Percentiles rank a stretch among this genome's conserved stretches.
Evolutionary conservation across 495 filamentous ascomycete species (phyloP).

Genomic region (Penicillium subrubescens): DNA sequence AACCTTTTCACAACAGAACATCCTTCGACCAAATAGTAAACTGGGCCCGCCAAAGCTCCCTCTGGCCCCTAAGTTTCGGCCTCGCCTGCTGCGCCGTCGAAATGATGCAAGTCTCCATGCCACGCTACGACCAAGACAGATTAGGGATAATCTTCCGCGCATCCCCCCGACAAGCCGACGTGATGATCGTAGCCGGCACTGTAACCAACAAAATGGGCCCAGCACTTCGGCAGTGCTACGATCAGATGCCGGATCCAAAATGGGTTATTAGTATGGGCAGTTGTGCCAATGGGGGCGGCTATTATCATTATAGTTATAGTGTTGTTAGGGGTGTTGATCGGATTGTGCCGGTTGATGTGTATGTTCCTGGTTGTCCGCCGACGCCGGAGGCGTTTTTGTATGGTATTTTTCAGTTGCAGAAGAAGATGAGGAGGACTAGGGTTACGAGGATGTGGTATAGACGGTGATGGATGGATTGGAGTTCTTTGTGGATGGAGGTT

Average conservation of each 20-base stretch:
- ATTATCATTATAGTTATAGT: conserved; percentile 91
- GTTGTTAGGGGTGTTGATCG: conserved; percentile 86
- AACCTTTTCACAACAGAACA: neutral
- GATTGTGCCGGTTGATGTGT: conserved; percentile 89
- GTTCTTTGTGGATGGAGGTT: no score
- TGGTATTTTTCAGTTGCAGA: conserved; percentile 1
- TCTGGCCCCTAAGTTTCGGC: neutral
- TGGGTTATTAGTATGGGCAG: conserved; percentile 64
- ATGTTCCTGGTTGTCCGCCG: conserved; percentile 1
- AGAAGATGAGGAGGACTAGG: neutral
- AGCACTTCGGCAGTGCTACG: neutral
- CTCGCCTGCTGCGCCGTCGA: neutral
- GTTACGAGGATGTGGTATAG: conserved; percentile 5
- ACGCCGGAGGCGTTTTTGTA: neutral
- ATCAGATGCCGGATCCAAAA: neutral
- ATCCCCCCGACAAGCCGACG: neutral
- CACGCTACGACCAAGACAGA: neutral
- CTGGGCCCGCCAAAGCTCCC: neutral
- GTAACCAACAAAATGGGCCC: neutral
- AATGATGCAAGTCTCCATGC: conserved; percentile 3
- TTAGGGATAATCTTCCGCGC: neutral
- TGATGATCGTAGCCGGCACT: neutral
- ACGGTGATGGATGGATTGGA: neutral
- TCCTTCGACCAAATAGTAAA: neutral
- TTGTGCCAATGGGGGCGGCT: conserved; percentile 90